These are phyloP conservation scores for Pichia nanzhaoensis DNA, from an alignment of 805 yeast species.

Conservation along the genomic window DNA sequence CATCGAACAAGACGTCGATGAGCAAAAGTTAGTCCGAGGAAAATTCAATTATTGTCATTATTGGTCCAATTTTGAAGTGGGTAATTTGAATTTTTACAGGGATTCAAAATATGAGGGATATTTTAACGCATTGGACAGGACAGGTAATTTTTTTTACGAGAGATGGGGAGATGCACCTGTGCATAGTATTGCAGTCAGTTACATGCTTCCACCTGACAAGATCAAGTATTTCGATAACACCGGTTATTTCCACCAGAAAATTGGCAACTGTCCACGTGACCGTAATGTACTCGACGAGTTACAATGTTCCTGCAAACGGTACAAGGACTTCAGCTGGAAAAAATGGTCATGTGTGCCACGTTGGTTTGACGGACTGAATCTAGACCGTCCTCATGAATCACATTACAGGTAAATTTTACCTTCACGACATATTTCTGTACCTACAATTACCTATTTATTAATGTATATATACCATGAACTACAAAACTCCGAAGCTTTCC, in stretches of 20 bases:
- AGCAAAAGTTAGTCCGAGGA: conserved; percentile 34
- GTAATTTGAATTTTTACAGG: conserved; percentile 51
- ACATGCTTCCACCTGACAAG: conserved; percentile 40
- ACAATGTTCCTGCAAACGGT: conserved; percentile 44
- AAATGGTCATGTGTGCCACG: conserved; percentile 46
- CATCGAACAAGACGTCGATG: conserved; percentile 38
- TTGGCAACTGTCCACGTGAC: conserved; percentile 52
- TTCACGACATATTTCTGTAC: neutral
- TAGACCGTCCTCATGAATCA: conserved; percentile 4
- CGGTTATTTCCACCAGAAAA: conserved; percentile 52
- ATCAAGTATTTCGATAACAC: conserved; percentile 56
- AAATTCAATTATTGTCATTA: conserved; percentile 50
- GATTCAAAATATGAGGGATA: conserved; percentile 45
- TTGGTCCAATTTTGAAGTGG: conserved; percentile 67
- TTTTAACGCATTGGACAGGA: conserved; percentile 49
- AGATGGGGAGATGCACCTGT: conserved; percentile 80
- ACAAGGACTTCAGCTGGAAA: conserved; percentile 44
- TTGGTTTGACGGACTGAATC: conserved; percentile 19
- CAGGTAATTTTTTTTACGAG: conserved; percentile 68
- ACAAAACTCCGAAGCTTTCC: neutral
- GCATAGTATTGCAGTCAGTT: conserved; percentile 57
- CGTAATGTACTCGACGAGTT: conserved; percentile 36
- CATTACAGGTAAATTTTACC: conserved; percentile 4
- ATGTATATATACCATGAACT: neutral
- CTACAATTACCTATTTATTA: neutral